phyloP scores from a whole-genome alignment of 768 basidiomycete genomes.

The Ramaria rubella region DNA sequence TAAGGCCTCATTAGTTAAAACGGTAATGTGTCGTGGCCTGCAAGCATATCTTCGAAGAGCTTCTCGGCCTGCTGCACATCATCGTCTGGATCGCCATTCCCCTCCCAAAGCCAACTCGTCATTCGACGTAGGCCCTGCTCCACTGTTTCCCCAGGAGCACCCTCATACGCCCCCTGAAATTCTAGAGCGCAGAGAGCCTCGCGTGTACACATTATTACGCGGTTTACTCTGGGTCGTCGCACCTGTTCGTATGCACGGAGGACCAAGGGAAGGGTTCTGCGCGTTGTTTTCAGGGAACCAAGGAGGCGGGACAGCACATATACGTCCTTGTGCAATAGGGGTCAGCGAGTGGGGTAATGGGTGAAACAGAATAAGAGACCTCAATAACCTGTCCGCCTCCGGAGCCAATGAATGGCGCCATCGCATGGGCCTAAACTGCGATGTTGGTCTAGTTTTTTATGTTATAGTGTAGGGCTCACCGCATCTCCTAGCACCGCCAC shows the following conservation, averaged over 20 bases:
- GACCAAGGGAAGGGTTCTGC: slow-evolving; percentile 16
- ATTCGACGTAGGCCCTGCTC: slow-evolving; percentile 38
- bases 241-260: slow-evolving; percentile 24
- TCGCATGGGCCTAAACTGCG: slow-evolving; percentile 34
- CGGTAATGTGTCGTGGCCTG: too few relatives aligned
- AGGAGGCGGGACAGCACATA: slow-evolving; percentile 35
- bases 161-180: slow-evolving; percentile 31
- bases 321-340: slow-evolving; percentile 23
- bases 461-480: too few relatives aligned
- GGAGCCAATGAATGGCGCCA: slow-evolving; percentile 38
- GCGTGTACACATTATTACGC: slow-evolving; percentile 19
- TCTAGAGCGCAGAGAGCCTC: slow-evolving; percentile 21
- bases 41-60: background rate
- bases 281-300: slow-evolving; percentile 32
- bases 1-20: too few relatives aligned
- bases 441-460: too few relatives aligned
- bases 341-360: background rate
- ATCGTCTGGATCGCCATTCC: slow-evolving; percentile 5
- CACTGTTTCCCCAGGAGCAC: slow-evolving; percentile 33
- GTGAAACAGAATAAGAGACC: slow-evolving; percentile 20
- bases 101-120: slow-evolving; percentile 57
- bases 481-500: slow-evolving; percentile 44
- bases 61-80: slow-evolving; percentile 6
- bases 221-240: slow-evolving; percentile 20
- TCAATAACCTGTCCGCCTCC: slow-evolving; percentile 42